Evolutionary conservation across 805 yeast genomes (phyloP).

Genomic region (Spathaspora hagerdaliae): DNA sequence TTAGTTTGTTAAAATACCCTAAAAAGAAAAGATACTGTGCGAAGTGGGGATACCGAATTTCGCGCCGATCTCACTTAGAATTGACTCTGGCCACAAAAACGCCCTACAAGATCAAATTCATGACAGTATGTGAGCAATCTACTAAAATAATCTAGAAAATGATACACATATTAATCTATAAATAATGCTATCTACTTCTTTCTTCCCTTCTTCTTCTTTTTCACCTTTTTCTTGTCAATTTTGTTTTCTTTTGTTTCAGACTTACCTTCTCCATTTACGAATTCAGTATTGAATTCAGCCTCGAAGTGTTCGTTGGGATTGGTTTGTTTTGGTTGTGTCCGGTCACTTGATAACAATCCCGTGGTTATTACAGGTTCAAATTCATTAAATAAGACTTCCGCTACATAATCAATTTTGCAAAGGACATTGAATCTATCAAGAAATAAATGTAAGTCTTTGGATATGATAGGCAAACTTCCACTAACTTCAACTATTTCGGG

Average conservation of each 20-base stretch:
- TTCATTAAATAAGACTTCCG: slow-evolving; percentile 20
- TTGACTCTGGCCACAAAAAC: background rate
- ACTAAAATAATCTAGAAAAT: background rate
- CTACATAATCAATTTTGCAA: slow-evolving; percentile 26
- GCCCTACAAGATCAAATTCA: background rate
- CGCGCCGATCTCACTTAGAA: too few species aligned
- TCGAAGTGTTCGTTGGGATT: slow-evolving; percentile 8
- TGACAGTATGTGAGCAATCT: background rate
- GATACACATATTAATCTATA: slow-evolving; percentile 1
- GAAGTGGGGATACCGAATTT: too few species aligned
- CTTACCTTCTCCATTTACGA: slow-evolving; percentile 24
- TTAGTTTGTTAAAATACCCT: too few species aligned
- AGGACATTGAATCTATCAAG: slow-evolving; percentile 26
- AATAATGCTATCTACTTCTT: slow-evolving; percentile 9
- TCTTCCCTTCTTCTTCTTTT: slow-evolving; percentile 24
- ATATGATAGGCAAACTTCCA: slow-evolving; percentile 6
- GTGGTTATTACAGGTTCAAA: slow-evolving; percentile 15
- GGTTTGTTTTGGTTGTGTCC: background rate
- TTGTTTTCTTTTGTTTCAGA: slow-evolving; percentile 12
- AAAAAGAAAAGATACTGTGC: too few species aligned
- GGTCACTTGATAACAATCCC: background rate
- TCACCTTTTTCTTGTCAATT: slow-evolving; percentile 27
- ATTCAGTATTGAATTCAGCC: slow-evolving; percentile 28
- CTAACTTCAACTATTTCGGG: background rate
- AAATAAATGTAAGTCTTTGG: slow-evolving; percentile 21